phyloP scores from a whole-genome alignment of 805 yeast species.

The Vanderwaltozyma polyspora region DNA sequence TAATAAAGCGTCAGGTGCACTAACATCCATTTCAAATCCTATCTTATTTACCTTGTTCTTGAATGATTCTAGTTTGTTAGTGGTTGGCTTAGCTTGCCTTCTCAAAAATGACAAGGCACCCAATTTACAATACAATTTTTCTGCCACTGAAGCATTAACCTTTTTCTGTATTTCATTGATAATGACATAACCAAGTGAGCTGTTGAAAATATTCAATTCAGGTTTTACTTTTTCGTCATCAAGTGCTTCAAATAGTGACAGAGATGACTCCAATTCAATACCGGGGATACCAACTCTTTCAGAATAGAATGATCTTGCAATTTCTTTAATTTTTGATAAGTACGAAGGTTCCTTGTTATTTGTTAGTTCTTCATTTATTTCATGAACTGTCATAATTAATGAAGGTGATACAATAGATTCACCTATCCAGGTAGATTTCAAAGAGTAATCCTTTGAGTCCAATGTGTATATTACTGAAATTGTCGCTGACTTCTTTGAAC shows the following conservation, averaged over 20 bases:
- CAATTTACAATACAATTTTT: slow-evolving; percentile 57
- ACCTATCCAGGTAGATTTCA: slow-evolving; percentile 66
- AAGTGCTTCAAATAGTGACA: slow-evolving; percentile 64
- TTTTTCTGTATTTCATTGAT: slow-evolving; percentile 68
- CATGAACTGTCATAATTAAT: slow-evolving; percentile 8
- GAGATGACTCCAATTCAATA: slow-evolving; percentile 23
- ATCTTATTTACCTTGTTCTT: slow-evolving; percentile 55
- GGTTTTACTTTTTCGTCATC: slow-evolving; percentile 78
- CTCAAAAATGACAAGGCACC: slow-evolving; percentile 79
- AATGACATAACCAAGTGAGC: slow-evolving; percentile 42
- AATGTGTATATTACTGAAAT: slow-evolving; percentile 72
- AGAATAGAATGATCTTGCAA: slow-evolving; percentile 18
- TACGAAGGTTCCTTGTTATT: slow-evolving; percentile 7
- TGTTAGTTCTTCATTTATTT: slow-evolving; percentile 11
- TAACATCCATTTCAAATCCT: slow-evolving; percentile 64
- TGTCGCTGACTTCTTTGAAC: slow-evolving; percentile 50
- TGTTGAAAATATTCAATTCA: slow-evolving; percentile 61
- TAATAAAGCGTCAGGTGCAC: slow-evolving; percentile 60
- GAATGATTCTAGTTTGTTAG: slow-evolving; percentile 70
- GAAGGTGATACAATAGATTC: slow-evolving; percentile 60
- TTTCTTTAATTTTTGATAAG: slow-evolving; percentile 9
- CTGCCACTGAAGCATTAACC: slow-evolving; percentile 80
- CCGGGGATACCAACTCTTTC: slow-evolving; percentile 15
- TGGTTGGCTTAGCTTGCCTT: slow-evolving; percentile 76
- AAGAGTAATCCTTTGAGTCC: slow-evolving; percentile 58